These are phyloP conservation scores for Pogostemon cablin DNA, from an alignment of 257 asterid species.

Conservation along the genomic window DNA sequence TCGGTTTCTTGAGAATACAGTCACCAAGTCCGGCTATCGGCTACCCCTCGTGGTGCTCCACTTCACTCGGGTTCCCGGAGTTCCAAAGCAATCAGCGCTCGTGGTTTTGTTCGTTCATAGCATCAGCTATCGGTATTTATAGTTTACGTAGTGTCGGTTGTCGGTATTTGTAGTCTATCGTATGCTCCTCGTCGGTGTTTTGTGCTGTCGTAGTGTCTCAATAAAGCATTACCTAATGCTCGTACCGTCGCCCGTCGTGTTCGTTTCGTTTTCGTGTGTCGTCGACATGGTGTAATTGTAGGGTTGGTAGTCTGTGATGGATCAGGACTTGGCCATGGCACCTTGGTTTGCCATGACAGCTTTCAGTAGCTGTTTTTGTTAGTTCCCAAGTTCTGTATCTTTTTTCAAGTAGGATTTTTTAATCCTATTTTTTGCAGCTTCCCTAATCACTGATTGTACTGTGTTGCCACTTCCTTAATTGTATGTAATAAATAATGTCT, in stretches of 20 bases:
- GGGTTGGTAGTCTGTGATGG: constrained; percentile 38
- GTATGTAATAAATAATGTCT: constrained; percentile 31
- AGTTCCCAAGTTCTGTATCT: constrained; percentile 39
- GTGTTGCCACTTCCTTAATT: constrained; percentile 28
- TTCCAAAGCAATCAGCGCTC: neutral
- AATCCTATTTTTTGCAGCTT: constrained; percentile 45
- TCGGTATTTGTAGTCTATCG: neutral
- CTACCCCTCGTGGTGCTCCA: constrained; percentile 31
- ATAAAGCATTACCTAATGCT: constrained; percentile 28
- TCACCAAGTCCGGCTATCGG: constrained; percentile 32
- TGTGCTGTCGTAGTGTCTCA: constrained; percentile 17
- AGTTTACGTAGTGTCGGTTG: neutral
- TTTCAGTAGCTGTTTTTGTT: constrained; percentile 33
- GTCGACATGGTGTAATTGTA: constrained; percentile 15
- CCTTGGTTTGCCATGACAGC: constrained; percentile 47
- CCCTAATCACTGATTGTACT: constrained; percentile 39
- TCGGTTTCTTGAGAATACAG: constrained; percentile 47
- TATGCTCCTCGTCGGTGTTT: no score
- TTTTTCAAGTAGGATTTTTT: constrained; percentile 45
- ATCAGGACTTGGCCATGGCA: constrained; percentile 51
- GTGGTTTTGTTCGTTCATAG: neutral
- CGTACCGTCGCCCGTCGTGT: constrained; percentile 3
- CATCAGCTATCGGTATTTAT: neutral
- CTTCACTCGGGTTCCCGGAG: constrained; percentile 21
- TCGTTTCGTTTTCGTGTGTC: constrained; percentile 2